Evolutionary conservation across 108 stramenopile genomes (phyloP).

Genomic region (Licmophora abbreviata): DNA sequence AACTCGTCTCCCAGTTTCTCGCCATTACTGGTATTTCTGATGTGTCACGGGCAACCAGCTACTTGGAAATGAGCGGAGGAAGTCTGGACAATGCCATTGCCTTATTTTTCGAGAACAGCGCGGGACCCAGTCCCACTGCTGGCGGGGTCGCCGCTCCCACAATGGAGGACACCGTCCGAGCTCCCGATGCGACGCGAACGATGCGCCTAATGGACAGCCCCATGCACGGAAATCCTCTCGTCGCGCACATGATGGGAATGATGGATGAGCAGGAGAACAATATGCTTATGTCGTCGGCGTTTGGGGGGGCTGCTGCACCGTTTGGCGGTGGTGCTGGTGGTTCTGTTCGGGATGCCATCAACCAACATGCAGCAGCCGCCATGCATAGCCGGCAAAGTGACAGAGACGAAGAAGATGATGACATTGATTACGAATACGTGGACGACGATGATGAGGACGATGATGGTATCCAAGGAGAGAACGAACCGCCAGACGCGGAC

Average conservation of each 20-base stretch:
- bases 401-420: slow-evolving; percentile 4
- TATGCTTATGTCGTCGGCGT: not conserved
- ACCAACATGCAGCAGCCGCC: not conserved
- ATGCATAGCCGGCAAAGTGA: slow-evolving; percentile 3
- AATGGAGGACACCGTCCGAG: slow-evolving; percentile 33
- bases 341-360: too few species aligned
- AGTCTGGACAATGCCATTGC: slow-evolving; percentile 68
- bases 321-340: slow-evolving; percentile 2
- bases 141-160: slow-evolving; percentile 5
- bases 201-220: slow-evolving; percentile 73
- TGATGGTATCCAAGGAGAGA: slow-evolving; percentile 3
- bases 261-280: slow-evolving; percentile 6
- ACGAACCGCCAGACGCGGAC: not conserved
- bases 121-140: slow-evolving; percentile 14
- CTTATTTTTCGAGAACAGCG: slow-evolving; percentile 59
- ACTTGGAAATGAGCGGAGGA: slow-evolving; percentile 79
- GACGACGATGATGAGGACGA: slow-evolving; percentile 2
- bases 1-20: slow-evolving; percentile 66
- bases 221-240: slow-evolving; percentile 14
- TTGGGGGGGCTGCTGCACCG: not conserved
- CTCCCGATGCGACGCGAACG: slow-evolving; percentile 75
- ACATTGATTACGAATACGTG: slow-evolving; percentile 1
- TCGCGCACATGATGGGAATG: slow-evolving; percentile 17
- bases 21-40: slow-evolving; percentile 63
- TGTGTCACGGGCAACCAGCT: slow-evolving; percentile 38